Evolutionary conservation across 441 rosid species (phyloP), one percentile per base, ranked within the genome.

Genomic region (Eruca vesicaria): DNA sequence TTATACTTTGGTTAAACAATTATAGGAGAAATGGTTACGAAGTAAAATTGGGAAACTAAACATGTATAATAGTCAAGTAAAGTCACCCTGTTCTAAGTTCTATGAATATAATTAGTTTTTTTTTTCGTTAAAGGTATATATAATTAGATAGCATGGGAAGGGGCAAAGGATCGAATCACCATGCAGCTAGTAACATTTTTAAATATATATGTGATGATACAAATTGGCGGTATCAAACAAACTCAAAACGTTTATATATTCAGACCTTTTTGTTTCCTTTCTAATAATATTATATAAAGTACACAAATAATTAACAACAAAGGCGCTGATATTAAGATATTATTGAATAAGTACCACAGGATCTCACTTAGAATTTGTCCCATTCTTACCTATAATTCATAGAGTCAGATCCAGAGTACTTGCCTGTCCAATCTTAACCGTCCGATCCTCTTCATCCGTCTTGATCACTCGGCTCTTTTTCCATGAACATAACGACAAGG

Each of bases 401-500:
- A 93, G 82, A 88, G 98, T 93, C 89, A 90, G 98, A 93, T 88
- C 94, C 72, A 89, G 94, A 85, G 97, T 91, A 88, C 96, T 93
- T 75, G 88, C 83, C 87, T 89, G 74, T 80, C 77, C 81, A 50
- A 52, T 80, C 62, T 61, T 45, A 80, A 78, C 75, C 71, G 68
- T 45, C 41, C 63, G 67, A 69, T 74, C 73, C 18, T 76, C 77
- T 61, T 69, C 80, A 16, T 72, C 61, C 7, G n/a, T 63, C 74
- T 78, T 76, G 70, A 83, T 84, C 63, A 80, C 76, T 77, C 83
- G 86, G 55, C 79, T 82, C 78, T 82, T 71, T 69, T 80, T 82
- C 57, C 75, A 71, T 15, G 92, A 74, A 48, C 26, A 85, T 78
- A 92, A 68, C 72, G 94, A 87, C 77, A 90, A 73, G 8, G 91